Evolutionary conservation across 345 rosid genomes (phyloP).

Genomic region (Lumnitzera littorea): DNA sequence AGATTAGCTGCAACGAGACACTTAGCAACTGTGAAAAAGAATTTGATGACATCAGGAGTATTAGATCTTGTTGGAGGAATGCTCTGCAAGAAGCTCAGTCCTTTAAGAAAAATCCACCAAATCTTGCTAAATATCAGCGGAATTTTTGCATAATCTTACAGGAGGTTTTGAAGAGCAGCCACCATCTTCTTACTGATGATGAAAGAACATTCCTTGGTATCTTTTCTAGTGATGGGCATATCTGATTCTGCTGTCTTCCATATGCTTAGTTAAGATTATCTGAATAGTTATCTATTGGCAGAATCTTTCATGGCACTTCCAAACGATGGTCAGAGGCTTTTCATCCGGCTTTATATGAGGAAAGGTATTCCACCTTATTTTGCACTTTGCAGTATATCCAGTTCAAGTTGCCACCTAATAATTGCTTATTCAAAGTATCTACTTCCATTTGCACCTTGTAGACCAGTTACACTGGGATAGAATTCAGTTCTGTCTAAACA

Average conservation of each 20-base stretch:
- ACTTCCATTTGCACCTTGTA: too few species aligned
- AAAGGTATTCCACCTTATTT: slow-evolving; percentile 47
- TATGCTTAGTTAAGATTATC: slow-evolving; percentile 2
- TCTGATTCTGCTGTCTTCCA: slow-evolving; percentile 4
- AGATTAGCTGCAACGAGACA: slow-evolving; percentile 34
- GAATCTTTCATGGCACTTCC: slow-evolving; percentile 61
- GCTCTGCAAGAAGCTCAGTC: slow-evolving; percentile 48
- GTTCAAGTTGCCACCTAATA: not conserved
- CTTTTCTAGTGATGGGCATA: slow-evolving; percentile 6
- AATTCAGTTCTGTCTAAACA: too few species aligned
- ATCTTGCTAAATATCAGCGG: slow-evolving; percentile 49
- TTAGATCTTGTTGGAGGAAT: slow-evolving; percentile 47
- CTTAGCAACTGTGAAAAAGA: slow-evolving; percentile 20
- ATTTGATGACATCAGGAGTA: slow-evolving; percentile 21
- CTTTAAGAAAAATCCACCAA: slow-evolving; percentile 35
- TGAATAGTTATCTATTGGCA: slow-evolving; percentile 28
- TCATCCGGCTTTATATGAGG: slow-evolving; percentile 74
- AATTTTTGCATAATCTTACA: slow-evolving; percentile 59
- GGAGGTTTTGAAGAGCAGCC: slow-evolving; percentile 55
- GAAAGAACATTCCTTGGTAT: slow-evolving; percentile 68
- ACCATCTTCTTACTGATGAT: slow-evolving; percentile 54
- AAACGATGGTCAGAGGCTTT: slow-evolving; percentile 76
- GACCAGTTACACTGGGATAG: too few species aligned
- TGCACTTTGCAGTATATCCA: not conserved
- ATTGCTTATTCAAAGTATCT: too few species aligned